Base-by-base conservation (phyloP, 148 eudicot genomes). In the Bassia scoparia region DNA sequence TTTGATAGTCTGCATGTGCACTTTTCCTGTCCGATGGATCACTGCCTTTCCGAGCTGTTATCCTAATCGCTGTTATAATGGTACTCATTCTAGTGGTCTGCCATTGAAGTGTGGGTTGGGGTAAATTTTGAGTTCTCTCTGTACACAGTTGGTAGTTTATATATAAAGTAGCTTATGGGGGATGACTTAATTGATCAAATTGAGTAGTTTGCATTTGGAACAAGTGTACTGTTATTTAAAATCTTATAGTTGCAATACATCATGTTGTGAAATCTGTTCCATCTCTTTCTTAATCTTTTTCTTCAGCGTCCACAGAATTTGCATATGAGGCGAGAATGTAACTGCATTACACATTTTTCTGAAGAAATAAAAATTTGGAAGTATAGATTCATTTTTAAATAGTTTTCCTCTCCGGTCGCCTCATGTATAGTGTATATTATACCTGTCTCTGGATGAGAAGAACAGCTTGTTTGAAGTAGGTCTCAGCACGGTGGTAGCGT, bases 81-180 rank as follows among this genome's bases (percentile, higher is more conserved):
- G 18, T 71, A 55, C 81, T 29, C 16, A 23, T 26, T 35, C 15
- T 35, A 67, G 60, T 67, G 65, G 67, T 59, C 52, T 73, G 62
- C 73, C 54, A 49, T 78, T 68, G 81, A 78, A 66, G 33, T 72
- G 76, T 73, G 74, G 69, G 73, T 78, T 67, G 67, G 70, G 81
- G 56, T 78, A 68, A 78, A 68, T 78, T 73, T 78, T 78, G 76
- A 61, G 69, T 26, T 66, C 43, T 26, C 43, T 34, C 26, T 53
- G 52, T 66, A 24, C 69, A 66, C 69, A 43, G 53, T 72, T 66
- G 67, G 50, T 78, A 59, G 76, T 67, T 24, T 78, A 68, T 78
- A 30, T 72, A 16, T 66, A 63, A 67, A 74, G 58, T 74, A 61
- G 69, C 67, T 73, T 74, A 61, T 79, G 77, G 62, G 68, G 49